These are phyloP conservation scores for Neurospora intermedia DNA, from an alignment of 495 filamentous ascomycete genomes.

Conservation along the genomic window DNA sequence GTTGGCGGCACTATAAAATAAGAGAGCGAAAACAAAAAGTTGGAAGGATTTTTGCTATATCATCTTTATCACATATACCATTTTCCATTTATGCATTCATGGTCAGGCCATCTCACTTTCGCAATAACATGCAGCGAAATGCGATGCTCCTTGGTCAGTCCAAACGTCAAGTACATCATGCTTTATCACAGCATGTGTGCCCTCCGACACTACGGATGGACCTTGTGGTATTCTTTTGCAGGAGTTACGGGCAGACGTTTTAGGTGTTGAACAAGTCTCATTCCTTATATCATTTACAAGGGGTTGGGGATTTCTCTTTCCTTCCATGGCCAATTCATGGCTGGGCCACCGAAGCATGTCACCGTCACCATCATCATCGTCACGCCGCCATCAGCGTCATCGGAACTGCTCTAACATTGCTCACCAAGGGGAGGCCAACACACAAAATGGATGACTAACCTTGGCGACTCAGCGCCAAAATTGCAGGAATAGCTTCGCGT, in stretches of 20 bases:
- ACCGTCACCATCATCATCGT: not conserved
- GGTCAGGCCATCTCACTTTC: not conserved
- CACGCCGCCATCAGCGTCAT: not conserved
- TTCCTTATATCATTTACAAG: not conserved
- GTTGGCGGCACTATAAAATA: not conserved
- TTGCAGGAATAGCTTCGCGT: not conserved
- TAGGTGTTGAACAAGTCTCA: not conserved
- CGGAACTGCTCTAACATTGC: not conserved
- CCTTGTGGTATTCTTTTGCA: not conserved
- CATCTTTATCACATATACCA: not conserved
- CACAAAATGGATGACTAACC: not conserved
- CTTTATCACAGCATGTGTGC: not conserved
- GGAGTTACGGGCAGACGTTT: not conserved
- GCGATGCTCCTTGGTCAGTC: not conserved
- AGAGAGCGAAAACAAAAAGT: not conserved
- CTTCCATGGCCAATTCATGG: not conserved
- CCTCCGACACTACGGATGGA: not conserved
- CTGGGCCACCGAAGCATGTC: not conserved
- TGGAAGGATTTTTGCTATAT: not conserved
- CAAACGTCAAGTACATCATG: not conserved
- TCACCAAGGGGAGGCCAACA: not conserved
- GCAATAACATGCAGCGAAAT: not conserved
- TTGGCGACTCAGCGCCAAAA: not conserved
- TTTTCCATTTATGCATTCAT: not conserved
- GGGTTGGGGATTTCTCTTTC: not conserved